These are phyloP conservation scores for Myriangium duriaei DNA, from an alignment of 2,329 filamentous ascomycete species.

Conservation along the genomic window DNA sequence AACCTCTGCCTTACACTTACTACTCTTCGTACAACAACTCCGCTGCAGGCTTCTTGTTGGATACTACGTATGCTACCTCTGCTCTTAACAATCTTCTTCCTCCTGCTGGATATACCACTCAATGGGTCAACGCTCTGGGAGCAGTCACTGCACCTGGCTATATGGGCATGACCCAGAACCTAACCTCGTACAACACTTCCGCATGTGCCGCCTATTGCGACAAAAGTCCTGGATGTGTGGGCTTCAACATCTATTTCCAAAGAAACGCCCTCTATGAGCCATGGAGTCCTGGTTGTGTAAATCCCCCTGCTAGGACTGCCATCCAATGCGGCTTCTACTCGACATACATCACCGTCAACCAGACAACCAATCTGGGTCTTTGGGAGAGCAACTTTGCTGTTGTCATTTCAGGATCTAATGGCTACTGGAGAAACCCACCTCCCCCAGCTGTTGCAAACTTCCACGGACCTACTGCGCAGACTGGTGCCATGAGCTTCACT, in stretches of 20 bases:
- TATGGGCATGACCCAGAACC: conserved; percentile 10
- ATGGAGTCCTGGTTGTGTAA: conserved; percentile 11
- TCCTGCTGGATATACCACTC: too few species aligned
- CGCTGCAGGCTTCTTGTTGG: too few species aligned
- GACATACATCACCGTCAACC: conserved; percentile 4
- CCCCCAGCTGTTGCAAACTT: conserved; percentile 7
- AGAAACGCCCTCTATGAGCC: conserved; percentile 12
- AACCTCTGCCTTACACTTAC: too few species aligned
- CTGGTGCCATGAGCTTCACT: conserved; percentile 8
- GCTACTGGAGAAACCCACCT: conserved; percentile 10
- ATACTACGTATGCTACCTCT: too few species aligned
- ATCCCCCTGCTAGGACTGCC: conserved; percentile 11
- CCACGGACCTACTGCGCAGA: conserved; percentile 10
- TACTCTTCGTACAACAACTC: too few species aligned
- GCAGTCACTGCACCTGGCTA: too few species aligned
- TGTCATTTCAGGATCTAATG: conserved; percentile 12
- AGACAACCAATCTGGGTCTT: conserved; percentile 10
- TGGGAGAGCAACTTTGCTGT: conserved; percentile 11
- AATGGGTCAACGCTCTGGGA: too few species aligned
- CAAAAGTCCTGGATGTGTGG: conserved; percentile 7
- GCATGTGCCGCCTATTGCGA: conserved; percentile 10
- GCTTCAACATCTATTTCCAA: conserved; percentile 14
- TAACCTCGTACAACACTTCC: conserved; percentile 8
- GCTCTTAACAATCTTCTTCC: too few species aligned
- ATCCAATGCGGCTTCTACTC: conserved; percentile 12